phyloP scores from a whole-genome alignment of 495 filamentous ascomycete genomes.

The Penicillium taxi region DNA sequence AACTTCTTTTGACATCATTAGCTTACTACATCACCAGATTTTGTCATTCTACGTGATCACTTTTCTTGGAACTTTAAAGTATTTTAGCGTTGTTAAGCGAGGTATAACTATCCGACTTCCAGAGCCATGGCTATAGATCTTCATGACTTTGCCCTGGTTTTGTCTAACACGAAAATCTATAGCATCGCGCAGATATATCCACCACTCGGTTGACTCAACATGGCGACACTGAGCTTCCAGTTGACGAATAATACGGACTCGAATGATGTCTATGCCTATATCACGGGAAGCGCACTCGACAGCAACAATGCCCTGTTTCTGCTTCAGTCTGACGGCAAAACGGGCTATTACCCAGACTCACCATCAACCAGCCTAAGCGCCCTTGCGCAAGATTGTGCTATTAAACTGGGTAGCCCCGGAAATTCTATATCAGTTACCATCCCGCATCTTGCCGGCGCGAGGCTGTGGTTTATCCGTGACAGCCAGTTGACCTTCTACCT shows the following conservation, averaged over 20 bases:
- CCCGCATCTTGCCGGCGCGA: slow-evolving; percentile 58
- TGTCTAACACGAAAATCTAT: no score
- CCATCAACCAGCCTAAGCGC: slow-evolving; percentile 37
- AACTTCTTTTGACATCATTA: slow-evolving; percentile 14
- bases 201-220: slow-evolving; percentile 5
- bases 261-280: slow-evolving; percentile 56
- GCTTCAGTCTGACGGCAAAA: slow-evolving; percentile 52
- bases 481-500: slow-evolving; percentile 57
- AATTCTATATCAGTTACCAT: slow-evolving; percentile 52
- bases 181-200: no score
- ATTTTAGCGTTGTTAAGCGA: no score
- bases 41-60: slow-evolving; percentile 23
- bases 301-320: slow-evolving; percentile 52
- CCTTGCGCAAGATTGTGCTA: slow-evolving; percentile 50
- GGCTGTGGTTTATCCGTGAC: slow-evolving; percentile 61
- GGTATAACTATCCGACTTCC: slow-evolving; percentile 1
- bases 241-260: slow-evolving; percentile 58
- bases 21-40: slow-evolving; percentile 17
- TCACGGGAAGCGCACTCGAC: slow-evolving; percentile 59
- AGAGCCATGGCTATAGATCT: no score
- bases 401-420: slow-evolving; percentile 53
- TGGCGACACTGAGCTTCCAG: slow-evolving; percentile 48
- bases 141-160: no score
- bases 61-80: no score
- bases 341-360: slow-evolving; percentile 46